Evolutionary conservation across 768 basidiomycete genomes (phyloP).

Genomic region (Psilocybe subaeruginosa): DNA sequence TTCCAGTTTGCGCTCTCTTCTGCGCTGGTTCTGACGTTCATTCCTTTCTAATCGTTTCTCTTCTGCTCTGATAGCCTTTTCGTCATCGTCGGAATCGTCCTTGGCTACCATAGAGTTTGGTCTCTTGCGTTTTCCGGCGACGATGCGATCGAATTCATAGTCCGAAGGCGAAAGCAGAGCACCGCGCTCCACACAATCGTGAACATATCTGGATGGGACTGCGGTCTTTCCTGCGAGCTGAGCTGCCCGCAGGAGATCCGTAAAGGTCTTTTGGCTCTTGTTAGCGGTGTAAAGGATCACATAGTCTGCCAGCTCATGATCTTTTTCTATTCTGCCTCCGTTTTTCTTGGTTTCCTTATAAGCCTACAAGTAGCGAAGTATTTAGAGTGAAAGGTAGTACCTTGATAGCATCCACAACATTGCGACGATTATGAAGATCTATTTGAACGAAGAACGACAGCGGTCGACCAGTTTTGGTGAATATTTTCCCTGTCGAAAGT

Average conservation of each 20-base stretch:
- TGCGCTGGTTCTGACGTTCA: conserved; percentile 11
- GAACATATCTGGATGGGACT: conserved; percentile 55
- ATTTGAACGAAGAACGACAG: conserved; percentile 69
- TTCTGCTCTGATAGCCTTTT: conserved; percentile 7
- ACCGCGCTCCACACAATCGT: conserved; percentile 50
- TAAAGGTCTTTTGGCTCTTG: conserved; percentile 42
- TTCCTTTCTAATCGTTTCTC: neutral
- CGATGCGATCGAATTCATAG: conserved; percentile 42
- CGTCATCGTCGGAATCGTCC: conserved; percentile 13
- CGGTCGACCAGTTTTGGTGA: conserved; percentile 44
- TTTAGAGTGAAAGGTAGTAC: conserved; percentile 30
- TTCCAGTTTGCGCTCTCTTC: conserved; percentile 1
- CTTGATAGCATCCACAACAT: conserved; percentile 60
- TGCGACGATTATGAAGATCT: conserved; percentile 57
- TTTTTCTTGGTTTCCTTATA: conserved; percentile 49
- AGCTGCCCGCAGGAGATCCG: conserved; percentile 42
- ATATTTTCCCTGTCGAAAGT: conserved; percentile 37
- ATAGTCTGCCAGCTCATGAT: conserved; percentile 61
- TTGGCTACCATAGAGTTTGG: conserved; percentile 17
- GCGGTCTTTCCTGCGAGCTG: conserved; percentile 42
- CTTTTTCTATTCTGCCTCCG: conserved; percentile 60
- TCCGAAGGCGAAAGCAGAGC: conserved; percentile 44
- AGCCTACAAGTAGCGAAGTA: conserved; percentile 1
- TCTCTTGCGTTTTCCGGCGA: conserved; percentile 15
- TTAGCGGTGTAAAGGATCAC: conserved; percentile 57